These are phyloP conservation scores for Cryphonectria parasitica DNA, from an alignment of 2,329 filamentous ascomycete species.

Conservation along the genomic window DNA sequence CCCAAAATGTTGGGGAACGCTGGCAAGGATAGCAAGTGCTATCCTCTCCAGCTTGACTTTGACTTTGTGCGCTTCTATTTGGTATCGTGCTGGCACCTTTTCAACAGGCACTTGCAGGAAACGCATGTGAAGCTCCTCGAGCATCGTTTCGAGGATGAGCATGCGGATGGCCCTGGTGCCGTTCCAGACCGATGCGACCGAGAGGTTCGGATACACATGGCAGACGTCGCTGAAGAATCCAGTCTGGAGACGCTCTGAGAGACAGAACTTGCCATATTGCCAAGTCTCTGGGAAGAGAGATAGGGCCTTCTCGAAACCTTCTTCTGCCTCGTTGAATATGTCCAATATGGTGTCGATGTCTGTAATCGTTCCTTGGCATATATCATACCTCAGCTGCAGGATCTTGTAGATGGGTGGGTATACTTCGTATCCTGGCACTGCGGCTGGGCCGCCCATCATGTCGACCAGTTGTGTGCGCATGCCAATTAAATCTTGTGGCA, in stretches of 20 bases:
- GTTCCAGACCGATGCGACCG: conserved; percentile 53
- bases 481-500: conserved; percentile 52
- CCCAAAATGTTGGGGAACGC: conserved; percentile 54
- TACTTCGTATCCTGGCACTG: conserved; percentile 48
- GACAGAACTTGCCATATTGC: conserved; percentile 47
- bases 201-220: conserved; percentile 51
- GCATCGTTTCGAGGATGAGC: conserved; percentile 52
- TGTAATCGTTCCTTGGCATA: conserved; percentile 43
- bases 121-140: conserved; percentile 46
- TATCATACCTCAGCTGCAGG: conserved; percentile 52
- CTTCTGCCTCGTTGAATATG: conserved; percentile 45
- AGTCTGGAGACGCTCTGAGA: conserved; percentile 43
- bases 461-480: conserved; percentile 49
- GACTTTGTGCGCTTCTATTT: conserved; percentile 42
- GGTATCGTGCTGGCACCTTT: conserved; percentile 22
- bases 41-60: conserved; percentile 46
- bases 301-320: conserved; percentile 47
- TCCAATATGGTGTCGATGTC: conserved; percentile 48
- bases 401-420: conserved; percentile 50
- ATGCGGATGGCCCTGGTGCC: conserved; percentile 50
- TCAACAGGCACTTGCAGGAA: conserved; percentile 30
- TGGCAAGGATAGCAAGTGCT: conserved; percentile 48
- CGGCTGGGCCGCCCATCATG: conserved; percentile 37
- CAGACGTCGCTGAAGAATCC: conserved; percentile 47
- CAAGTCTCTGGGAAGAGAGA: conserved; percentile 45